Evolutionary conservation across 2,329 filamentous ascomycete species (phyloP), one percentile per base, ranked within the genome.

Genomic region (Mariannaea elegans): DNA sequence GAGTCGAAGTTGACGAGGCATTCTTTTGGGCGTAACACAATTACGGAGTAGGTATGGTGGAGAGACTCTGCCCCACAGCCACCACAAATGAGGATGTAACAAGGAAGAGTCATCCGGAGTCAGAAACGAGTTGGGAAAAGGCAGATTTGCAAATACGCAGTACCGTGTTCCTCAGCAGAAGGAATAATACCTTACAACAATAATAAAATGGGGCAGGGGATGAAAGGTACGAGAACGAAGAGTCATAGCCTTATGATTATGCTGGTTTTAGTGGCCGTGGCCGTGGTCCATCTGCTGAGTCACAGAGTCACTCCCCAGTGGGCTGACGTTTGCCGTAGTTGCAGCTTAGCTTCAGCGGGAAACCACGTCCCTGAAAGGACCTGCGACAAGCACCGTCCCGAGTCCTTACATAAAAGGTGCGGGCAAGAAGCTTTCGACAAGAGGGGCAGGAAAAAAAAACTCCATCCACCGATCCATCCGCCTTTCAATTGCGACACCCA

Each of bases 341-440:
- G 48, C 44, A 52, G 49, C 56, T 54, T 49, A 59, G 31, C 51
- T 55, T 24, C 51, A 55, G 51, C 38, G 51, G 51, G 42, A 38
- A 31, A 14, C 24, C 12, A 12, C 13, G 42, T 32, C 31, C 51
- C 42, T 55, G 42, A 23, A n/a, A 12, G 42, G 16, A 36, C 16
- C 46, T 52, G 44, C 46, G 51, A 47, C 50, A 44, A 24, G 7
- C 13, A 36, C 41, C 27, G 12, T 34, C 13, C 32, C 27, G 38
- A 60, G 56, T 65, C 45, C 41, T 60, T 69, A 67, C 66, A 69
- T 69, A 69, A 69, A 69, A 56, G 32, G 7, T 5, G 60, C 61
- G 59, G 56, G 61, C 63, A 52, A 13, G 51, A 56, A 66, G 24
- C 62, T 63, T 68, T 58, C 54, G 46, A 58, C 7, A 34, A 29